Evolutionary conservation across 2,329 filamentous ascomycete species (phyloP).

Genomic region (Trematosphaeria pertusa): DNA sequence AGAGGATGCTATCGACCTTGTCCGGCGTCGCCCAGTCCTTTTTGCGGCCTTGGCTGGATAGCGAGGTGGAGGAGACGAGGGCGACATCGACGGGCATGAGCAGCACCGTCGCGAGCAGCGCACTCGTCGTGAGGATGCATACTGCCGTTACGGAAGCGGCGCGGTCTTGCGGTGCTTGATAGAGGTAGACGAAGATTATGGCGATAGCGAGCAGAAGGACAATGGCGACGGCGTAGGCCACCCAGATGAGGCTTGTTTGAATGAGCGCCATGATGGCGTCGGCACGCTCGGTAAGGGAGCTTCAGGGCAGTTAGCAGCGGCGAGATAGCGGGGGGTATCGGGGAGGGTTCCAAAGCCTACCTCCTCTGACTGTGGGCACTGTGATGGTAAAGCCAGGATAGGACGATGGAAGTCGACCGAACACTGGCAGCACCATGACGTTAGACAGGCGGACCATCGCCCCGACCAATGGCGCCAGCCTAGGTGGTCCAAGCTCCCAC

Average conservation of each 20-base stretch:
- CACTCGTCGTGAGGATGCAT: conserved; percentile 84
- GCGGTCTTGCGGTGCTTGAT: conserved; percentile 87
- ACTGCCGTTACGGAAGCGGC: conserved; percentile 82
- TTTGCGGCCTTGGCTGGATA: conserved; percentile 76
- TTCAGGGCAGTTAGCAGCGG: too few relatives aligned
- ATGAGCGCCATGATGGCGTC: conserved; percentile 68
- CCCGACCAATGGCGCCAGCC: not conserved
- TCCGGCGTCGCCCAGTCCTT: conserved; percentile 94
- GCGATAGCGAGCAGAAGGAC: conserved; percentile 77
- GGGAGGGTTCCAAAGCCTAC: too few relatives aligned
- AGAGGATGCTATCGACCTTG: conserved; percentile 77
- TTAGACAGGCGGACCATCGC: conserved; percentile 10
- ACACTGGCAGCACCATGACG: conserved; percentile 18
- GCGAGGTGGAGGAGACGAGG: conserved; percentile 86
- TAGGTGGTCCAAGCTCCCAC: conserved; percentile 17
- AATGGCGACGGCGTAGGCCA: conserved; percentile 85
- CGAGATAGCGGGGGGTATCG: too few relatives aligned
- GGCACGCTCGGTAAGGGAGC: not conserved
- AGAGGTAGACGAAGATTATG: conserved; percentile 86
- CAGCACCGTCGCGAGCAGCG: conserved; percentile 88
- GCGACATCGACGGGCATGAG: conserved; percentile 95
- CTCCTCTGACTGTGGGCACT: too few relatives aligned
- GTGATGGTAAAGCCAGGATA: too few relatives aligned
- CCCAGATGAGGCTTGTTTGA: conserved; percentile 92
- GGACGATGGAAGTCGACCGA: not conserved